These are phyloP conservation scores for Purpureocillium takamizusanense DNA, from an alignment of 2,329 filamentous ascomycete species.

Conservation along the genomic window DNA sequence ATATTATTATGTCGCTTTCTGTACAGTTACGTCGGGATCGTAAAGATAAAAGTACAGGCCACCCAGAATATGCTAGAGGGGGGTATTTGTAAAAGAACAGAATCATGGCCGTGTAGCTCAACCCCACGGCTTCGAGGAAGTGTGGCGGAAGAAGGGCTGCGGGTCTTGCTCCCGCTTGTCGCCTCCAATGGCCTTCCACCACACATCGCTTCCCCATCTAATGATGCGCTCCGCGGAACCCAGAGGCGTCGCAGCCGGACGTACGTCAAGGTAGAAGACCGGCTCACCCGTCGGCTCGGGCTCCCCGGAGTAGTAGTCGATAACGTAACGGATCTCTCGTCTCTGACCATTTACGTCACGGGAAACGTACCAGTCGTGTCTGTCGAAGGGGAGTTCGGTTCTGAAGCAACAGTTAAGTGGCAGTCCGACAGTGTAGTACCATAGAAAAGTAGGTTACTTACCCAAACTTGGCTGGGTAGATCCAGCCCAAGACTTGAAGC, in stretches of 20 bases:
- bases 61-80: conserved; percentile 8
- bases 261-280: conserved; percentile 91
- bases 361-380: conserved; percentile 93
- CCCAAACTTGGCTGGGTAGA: conserved; percentile 75
- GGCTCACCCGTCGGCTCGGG: conserved; percentile 80
- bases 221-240: conserved; percentile 75
- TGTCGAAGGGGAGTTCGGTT: conserved; percentile 82
- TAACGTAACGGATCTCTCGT: conserved; percentile 84
- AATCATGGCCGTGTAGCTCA: neutral
- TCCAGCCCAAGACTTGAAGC: conserved; percentile 66
- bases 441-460: conserved; percentile 31
- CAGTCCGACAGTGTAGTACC: neutral
- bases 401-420: conserved; percentile 27
- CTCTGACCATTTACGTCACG: conserved; percentile 57
- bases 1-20: neutral
- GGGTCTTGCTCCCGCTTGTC: conserved; percentile 43
- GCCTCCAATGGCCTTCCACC: conserved; percentile 81
- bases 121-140: conserved; percentile 9
- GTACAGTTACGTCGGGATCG: conserved; percentile 6
- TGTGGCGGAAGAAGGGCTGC: conserved; percentile 22
- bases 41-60: conserved; percentile 20
- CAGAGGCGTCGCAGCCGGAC: conserved; percentile 76
- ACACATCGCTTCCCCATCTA: conserved; percentile 86
- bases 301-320: conserved; percentile 88
- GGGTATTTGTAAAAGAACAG: conserved; percentile 1